These are phyloP conservation scores for Xylariaceae sp. DNA, from an alignment of 2,329 filamentous ascomycete species.

Conservation along the genomic window DNA sequence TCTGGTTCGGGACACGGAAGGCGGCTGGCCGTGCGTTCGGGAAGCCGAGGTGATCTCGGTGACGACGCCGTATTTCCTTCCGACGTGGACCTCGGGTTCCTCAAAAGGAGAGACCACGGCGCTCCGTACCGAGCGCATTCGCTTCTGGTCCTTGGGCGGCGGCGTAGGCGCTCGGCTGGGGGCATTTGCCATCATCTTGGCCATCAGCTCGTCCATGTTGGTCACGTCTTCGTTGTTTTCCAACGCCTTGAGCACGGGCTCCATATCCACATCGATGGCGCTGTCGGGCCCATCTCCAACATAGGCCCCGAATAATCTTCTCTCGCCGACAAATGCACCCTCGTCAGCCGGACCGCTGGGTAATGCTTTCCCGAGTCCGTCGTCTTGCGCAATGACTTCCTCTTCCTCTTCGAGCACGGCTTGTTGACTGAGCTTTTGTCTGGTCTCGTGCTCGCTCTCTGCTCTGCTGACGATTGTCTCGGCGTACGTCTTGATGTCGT, in stretches of 20 bases:
- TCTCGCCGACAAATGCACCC: slow-evolving; percentile 22
- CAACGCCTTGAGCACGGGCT: slow-evolving; percentile 14
- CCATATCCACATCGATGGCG: slow-evolving; percentile 30
- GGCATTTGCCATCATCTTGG: slow-evolving; percentile 11
- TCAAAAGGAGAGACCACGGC: slow-evolving; percentile 20
- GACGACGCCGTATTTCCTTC: slow-evolving; percentile 14
- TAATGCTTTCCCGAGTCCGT: slow-evolving; percentile 1
- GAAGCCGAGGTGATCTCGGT: slow-evolving; percentile 19
- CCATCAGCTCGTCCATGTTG: slow-evolving; percentile 23
- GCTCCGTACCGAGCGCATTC: slow-evolving; percentile 18
- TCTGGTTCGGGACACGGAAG: slow-evolving; percentile 7
- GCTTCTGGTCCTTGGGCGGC: slow-evolving; percentile 24
- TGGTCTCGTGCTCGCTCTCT: slow-evolving; percentile 14
- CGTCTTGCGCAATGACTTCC: slow-evolving; percentile 1
- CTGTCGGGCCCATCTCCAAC: slow-evolving; percentile 31
- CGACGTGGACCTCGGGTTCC: slow-evolving; percentile 6
- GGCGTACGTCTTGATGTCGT: slow-evolving; percentile 60
- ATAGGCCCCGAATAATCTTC: slow-evolving; percentile 22
- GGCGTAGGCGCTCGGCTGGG: slow-evolving; percentile 25
- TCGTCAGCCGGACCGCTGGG: slow-evolving; percentile 5
- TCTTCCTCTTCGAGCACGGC: slow-evolving; percentile 1
- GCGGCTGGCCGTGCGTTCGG: slow-evolving; percentile 3
- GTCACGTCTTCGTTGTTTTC: slow-evolving; percentile 14
- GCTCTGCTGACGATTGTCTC: slow-evolving; percentile 17
- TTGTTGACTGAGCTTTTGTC: slow-evolving; percentile 2